Evolutionary conservation across 1,284 basidiomycete species (phyloP), one percentile per base, ranked within the genome.

Genomic region (Phellopilus nigrolimitatus): DNA sequence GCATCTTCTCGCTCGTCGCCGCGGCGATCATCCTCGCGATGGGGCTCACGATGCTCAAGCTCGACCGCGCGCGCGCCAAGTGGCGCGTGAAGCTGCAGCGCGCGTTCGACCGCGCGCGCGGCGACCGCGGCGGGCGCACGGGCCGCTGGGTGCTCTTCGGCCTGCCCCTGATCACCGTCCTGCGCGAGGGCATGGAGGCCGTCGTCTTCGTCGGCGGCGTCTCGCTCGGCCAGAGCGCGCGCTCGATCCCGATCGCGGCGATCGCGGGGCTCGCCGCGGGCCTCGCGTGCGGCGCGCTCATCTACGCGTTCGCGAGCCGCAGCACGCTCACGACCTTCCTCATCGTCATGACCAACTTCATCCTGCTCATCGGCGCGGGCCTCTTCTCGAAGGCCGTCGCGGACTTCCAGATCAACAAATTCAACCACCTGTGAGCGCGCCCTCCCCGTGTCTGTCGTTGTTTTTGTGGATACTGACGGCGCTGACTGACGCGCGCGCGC

Each of bases 141-240:
- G 82, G 88, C 12, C 88, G 83, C 72, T 97, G 89, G 84, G 80
- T 84, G 0, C 75, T 97, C 34, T 92, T 97, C 73, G 62, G 94
- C 47, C 75, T 97, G 5, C 94, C 94, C 0, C 69, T 94, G 58
- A 80, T 97, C 63, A 95, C 93, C 3, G 89, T 97, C 33, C 72
- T 95, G 34, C 84, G 94, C 59, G 94, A 97, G 72, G 94, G 93
- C 48, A 75, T 97, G 59, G 94, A 97, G 68, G 92, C 90, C 1
- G 86, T 97, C 53, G 75, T 97, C 56, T 97, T 97, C 64, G 91
- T 97, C 47, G 90, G 93, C 15, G 93, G 94, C 53, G 93, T 95
- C 37, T 84, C 92, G 1, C 82, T 97, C 39, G 84, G 84, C 33
- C 78, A 90, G 62, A 72, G 80, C 2, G 93, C 88, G 2, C 79